Percentiles rank a stretch among this genome's conserved stretches.
phyloP scores from a whole-genome alignment of 1,139 yeast genomes.

The Blastobotrys proliferans region DNA sequence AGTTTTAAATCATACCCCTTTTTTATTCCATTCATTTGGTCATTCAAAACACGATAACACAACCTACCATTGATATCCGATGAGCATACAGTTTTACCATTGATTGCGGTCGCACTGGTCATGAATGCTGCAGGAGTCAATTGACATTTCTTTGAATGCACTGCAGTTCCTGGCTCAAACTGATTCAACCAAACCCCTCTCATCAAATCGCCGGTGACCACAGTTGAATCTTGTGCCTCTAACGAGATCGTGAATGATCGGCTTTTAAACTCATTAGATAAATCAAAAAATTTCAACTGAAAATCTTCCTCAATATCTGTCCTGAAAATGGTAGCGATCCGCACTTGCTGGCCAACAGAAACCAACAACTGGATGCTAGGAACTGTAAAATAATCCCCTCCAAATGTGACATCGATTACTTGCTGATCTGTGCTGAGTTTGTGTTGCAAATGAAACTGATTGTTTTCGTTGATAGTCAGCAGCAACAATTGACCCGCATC shows the following conservation, averaged over 20 bases:
- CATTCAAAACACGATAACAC: background rate
- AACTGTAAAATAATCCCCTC: conserved; percentile 9
- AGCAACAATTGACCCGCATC: conserved; percentile 8
- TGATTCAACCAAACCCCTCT: conserved; percentile 7
- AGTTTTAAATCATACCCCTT: background rate
- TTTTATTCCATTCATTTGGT: background rate
- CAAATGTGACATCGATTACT: conserved; percentile 9
- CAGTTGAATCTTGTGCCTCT: background rate
- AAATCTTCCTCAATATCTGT: conserved; percentile 7
- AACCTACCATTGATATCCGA: background rate
- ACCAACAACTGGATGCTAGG: conserved; percentile 13
- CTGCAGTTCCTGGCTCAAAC: conserved; percentile 3
- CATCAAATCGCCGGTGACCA: conserved; percentile 13
- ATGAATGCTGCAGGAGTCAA: background rate
- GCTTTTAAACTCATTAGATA: conserved; percentile 9
- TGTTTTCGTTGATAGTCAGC: conserved; percentile 4
- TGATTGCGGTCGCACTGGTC: background rate
- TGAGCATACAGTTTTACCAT: background rate
- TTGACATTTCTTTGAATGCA: background rate
- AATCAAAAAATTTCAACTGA: conserved; percentile 8
- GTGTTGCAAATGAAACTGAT: conserved; percentile 3
- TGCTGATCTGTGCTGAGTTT: background rate
- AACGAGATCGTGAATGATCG: conserved; percentile 8
- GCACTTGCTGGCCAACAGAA: conserved; percentile 11
- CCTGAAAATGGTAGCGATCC: conserved; percentile 5